Evolutionary conservation across 1,284 basidiomycete species (phyloP), one percentile per base, ranked within the genome.

Genomic region (Sanguinoderma infundibulare): DNA sequence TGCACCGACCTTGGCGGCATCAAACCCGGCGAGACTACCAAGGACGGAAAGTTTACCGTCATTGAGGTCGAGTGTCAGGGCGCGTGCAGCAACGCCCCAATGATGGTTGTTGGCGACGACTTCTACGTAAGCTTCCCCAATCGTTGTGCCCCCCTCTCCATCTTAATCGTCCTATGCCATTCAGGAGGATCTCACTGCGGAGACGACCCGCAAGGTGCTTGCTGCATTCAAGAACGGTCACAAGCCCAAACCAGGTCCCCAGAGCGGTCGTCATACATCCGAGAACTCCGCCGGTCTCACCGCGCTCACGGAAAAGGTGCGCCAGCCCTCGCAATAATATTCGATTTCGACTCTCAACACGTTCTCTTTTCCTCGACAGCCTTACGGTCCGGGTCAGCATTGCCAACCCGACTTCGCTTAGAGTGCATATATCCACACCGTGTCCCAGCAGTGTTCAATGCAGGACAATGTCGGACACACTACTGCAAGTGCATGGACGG

Each of bases 31-130:
- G 87, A 95, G 75, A 97, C 96, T 35, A 98, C 97, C 22, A 85
- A 87, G 74, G 96, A 99, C 75, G 94, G 95, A 57, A 96, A 97
- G 78, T 99, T 98, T 78, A 98, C 98, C 7, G 88, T 99, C 52
- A 86, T 99, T 65, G 97, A 99, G 78, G 97, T 99, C 44, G 97
- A 99, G 79, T 99, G 97, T 78, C 90, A 98, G 70, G 97, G 96
- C 62, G 98, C 97, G 53, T 99, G 97, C 79, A 93, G 92, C 69
- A 99, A 98, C 78, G 98, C 98, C n/a, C 97, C 97, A 12, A 99
- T 99, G 97, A 83, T 99, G 77, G 96, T 92, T 69, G 86, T 99
- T 74, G 92, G 92, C 55, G 98, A 99, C 73, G 95, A 98, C 75
- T 99, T 94, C 82, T 99, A 96, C 77, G 94, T 94, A 71, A 66